Percentiles rank a stretch among this genome's conserved stretches.
These are phyloP conservation scores for Petunia secreta DNA, from an alignment of 257 asterid genomes.

Conservation along the genomic window DNA sequence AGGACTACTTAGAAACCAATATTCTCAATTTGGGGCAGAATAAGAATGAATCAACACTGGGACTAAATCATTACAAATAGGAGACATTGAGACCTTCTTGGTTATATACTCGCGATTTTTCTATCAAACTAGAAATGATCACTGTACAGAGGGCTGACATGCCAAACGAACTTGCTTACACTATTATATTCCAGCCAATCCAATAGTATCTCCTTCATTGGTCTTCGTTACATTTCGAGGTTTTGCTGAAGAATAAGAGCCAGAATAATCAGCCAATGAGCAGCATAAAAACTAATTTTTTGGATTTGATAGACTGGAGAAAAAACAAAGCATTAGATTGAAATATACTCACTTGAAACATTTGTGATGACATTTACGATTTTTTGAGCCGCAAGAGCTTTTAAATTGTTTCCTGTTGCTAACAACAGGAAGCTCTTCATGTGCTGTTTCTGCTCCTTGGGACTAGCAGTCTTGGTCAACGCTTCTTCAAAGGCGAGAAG, in stretches of 20 bases:
- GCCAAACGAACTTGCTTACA: conserved; percentile 26
- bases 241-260: conserved; percentile 54
- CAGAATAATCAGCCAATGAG: conserved; percentile 5
- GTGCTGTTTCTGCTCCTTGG: conserved; percentile 91
- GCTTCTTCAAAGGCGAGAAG: conserved; percentile 87
- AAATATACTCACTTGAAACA: conserved; percentile 68
- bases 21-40: neutral
- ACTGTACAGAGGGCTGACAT: conserved; percentile 31
- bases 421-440: conserved; percentile 74
- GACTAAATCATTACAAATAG: neutral
- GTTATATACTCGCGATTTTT: conserved; percentile 1
- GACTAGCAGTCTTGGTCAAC: conserved; percentile 76
- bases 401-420: conserved; percentile 83
- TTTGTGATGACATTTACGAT: conserved; percentile 76
- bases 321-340: neutral
- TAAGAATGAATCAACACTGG: neutral
- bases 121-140: conserved; percentile 17
- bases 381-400: conserved; percentile 91
- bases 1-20: neutral
- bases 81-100: neutral
- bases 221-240: conserved; percentile 51
- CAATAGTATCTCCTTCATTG: conserved; percentile 63
- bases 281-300: neutral
- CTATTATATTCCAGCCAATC: conserved; percentile 81
- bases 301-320: neutral